These are phyloP conservation scores for Dioszegia aurantiaca DNA, from an alignment of 768 basidiomycete genomes.

Conservation along the genomic window DNA sequence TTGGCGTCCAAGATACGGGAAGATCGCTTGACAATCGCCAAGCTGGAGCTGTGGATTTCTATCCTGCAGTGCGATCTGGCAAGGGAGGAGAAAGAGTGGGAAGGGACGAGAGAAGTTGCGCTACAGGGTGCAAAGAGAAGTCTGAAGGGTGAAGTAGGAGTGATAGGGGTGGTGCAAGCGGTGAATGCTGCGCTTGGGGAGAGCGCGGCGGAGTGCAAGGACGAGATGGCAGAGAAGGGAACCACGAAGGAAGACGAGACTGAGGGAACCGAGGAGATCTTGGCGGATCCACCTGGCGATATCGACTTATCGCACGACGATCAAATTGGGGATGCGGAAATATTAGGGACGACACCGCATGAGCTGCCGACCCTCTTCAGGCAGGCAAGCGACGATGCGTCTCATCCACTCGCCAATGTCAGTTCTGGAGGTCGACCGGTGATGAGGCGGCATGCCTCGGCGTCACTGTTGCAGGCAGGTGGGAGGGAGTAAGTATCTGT, in stretches of 20 bases:
- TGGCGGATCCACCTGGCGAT: not conserved
- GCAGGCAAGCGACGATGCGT: slow-evolving; percentile 2
- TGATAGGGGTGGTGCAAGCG: not conserved
- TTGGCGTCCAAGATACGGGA: slow-evolving; percentile 66
- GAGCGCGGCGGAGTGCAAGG: not conserved
- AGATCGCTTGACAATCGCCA: slow-evolving; percentile 69
- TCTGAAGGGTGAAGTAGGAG: slow-evolving; percentile 44
- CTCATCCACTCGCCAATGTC: not conserved
- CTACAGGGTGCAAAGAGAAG: slow-evolving; percentile 69
- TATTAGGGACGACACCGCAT: slow-evolving; percentile 3
- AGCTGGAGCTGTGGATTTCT: slow-evolving; percentile 69
- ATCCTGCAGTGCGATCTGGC: slow-evolving; percentile 73
- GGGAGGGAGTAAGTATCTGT: not conserved
- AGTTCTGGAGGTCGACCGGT: not conserved
- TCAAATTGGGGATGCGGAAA: not conserved
- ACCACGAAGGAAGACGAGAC: not conserved
- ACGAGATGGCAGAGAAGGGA: not conserved
- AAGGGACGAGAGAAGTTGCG: slow-evolving; percentile 66
- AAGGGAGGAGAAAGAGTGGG: slow-evolving; percentile 66
- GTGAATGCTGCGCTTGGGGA: not conserved
- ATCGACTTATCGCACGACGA: not conserved
- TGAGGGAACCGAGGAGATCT: not conserved
- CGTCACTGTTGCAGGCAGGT: not conserved
- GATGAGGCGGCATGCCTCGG: slow-evolving; percentile 5
- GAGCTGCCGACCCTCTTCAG: slow-evolving; percentile 6